A percentile compares a stretch with the other conserved stretches of the same genome.
phyloP scores from a whole-genome alignment of 371 early-diverging fungal genomes.

The Mortierella sp. region DNA sequence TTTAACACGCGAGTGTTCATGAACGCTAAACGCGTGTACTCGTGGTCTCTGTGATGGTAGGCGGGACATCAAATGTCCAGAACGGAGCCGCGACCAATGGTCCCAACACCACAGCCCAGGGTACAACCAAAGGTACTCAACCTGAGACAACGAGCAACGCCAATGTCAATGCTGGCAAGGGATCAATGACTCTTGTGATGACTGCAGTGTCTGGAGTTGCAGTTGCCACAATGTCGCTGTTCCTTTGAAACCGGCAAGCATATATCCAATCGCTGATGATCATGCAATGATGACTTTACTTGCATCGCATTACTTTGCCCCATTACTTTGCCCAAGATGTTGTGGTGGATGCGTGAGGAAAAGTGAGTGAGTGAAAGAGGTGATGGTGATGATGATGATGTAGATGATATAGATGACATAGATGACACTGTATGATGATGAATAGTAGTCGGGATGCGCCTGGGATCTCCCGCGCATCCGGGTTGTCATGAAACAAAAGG shows the following conservation, averaged over 20 bases:
- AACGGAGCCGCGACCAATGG: constrained; percentile 14
- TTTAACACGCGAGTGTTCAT: too few species aligned
- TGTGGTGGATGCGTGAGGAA: too few species aligned
- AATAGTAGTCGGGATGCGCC: background rate
- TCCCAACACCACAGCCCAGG: constrained; percentile 18
- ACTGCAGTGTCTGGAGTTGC: background rate
- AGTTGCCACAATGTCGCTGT: background rate
- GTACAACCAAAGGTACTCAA: constrained; percentile 22
- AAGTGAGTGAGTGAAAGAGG: background rate
- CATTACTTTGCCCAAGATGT: too few species aligned
- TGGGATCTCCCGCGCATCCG: too few species aligned
- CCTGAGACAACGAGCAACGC: background rate
- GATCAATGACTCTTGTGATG: background rate
- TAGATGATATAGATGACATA: too few species aligned
- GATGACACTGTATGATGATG: background rate
- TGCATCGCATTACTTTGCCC: background rate
- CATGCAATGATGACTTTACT: background rate
- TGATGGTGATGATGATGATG: background rate
- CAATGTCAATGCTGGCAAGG: background rate
- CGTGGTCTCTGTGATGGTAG: too few species aligned
- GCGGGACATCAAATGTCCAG: background rate
- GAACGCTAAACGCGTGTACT: too few species aligned
- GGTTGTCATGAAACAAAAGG: background rate
- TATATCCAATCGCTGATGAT: too few species aligned
- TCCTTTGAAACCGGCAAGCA: constrained; percentile 2